A percentile compares a stretch with the other conserved stretches of the same genome.
Conservation (phyloP, 164 flowering plant species). For the Taxillus chinensis region DNA sequence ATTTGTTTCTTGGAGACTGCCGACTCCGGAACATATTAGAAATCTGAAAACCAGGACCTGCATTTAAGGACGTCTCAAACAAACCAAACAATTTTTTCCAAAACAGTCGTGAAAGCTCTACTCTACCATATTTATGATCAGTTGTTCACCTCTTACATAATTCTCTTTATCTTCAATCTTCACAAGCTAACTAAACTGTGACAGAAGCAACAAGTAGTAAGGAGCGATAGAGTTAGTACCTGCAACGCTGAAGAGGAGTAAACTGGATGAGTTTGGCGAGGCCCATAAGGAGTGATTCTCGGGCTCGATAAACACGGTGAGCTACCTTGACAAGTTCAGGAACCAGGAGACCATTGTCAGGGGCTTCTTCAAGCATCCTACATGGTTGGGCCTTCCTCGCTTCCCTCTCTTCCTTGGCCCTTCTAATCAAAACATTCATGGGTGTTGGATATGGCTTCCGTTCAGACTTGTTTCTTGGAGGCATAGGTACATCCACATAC, state of each 20-base stretch:
- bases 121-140: too few species aligned
- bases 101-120: too few species aligned
- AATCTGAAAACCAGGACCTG: too few species aligned
- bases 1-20: too few species aligned
- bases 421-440: constrained; percentile 50
- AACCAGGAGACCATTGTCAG: constrained; percentile 59
- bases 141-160: too few species aligned
- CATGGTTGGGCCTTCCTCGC: constrained; percentile 41
- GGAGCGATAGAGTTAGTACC: constrained; percentile 18
- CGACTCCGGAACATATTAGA: too few species aligned
- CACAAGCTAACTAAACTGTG: too few species aligned
- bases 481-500: constrained; percentile 49
- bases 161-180: too few species aligned
- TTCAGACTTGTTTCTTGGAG: constrained; percentile 33
- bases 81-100: too few species aligned
- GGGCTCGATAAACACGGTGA: constrained; percentile 43
- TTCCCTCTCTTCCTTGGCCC: constrained; percentile 47
- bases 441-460: constrained; percentile 68
- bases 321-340: constrained; percentile 59
- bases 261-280: constrained; percentile 27
- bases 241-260: constrained; percentile 55
- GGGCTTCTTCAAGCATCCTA: constrained; percentile 44
- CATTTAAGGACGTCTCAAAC: too few species aligned
- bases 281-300: constrained; percentile 39
- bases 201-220: too few species aligned